A percentile compares a stretch with the other conserved stretches of the same genome.
These are phyloP conservation scores for Coniosporium apollinis DNA, from an alignment of 495 filamentous ascomycete genomes.

Conservation along the genomic window DNA sequence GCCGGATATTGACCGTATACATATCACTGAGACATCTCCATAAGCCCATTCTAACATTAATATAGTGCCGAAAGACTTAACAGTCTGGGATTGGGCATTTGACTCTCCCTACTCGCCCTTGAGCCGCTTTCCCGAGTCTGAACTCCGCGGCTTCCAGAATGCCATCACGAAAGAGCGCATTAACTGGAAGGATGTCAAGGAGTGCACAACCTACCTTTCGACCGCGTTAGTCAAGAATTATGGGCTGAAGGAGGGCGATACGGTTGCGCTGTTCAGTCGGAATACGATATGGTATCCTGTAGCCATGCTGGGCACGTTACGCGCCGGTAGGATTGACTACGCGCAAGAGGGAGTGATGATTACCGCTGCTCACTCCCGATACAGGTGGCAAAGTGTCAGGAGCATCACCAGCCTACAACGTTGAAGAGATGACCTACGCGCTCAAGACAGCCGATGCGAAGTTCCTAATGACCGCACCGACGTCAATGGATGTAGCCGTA, in stretches of 20 bases:
- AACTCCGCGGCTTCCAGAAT: slow-evolving; percentile 36
- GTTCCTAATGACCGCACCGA: slow-evolving; percentile 37
- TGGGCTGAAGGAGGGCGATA: slow-evolving; percentile 30
- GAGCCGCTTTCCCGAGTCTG: slow-evolving; percentile 14
- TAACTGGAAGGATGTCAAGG: slow-evolving; percentile 33
- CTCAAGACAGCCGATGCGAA: slow-evolving; percentile 35
- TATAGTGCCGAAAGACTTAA: slow-evolving; percentile 33
- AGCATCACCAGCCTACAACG: slow-evolving; percentile 40
- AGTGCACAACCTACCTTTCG: slow-evolving; percentile 34
- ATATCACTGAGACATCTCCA: neutral
- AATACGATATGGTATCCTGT: slow-evolving; percentile 48
- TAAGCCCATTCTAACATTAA: neutral
- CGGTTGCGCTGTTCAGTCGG: slow-evolving; percentile 37
- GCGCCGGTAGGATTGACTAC: slow-evolving; percentile 15
- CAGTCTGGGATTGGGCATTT: slow-evolving; percentile 46
- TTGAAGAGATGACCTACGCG: slow-evolving; percentile 46
- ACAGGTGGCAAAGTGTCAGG: slow-evolving; percentile 35
- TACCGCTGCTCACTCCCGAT: neutral
- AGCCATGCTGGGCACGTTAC: slow-evolving; percentile 36
- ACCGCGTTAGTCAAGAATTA: slow-evolving; percentile 37
- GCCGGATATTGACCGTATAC: slow-evolving; percentile 22
- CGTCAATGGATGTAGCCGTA: slow-evolving; percentile 31
- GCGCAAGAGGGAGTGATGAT: neutral
- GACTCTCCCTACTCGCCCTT: slow-evolving; percentile 33
- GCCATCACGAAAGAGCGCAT: slow-evolving; percentile 38